Percentiles rank a stretch among this genome's conserved stretches.
phyloP scores from a whole-genome alignment of 106 monocot species.

The Amphibolis antarctica region DNA sequence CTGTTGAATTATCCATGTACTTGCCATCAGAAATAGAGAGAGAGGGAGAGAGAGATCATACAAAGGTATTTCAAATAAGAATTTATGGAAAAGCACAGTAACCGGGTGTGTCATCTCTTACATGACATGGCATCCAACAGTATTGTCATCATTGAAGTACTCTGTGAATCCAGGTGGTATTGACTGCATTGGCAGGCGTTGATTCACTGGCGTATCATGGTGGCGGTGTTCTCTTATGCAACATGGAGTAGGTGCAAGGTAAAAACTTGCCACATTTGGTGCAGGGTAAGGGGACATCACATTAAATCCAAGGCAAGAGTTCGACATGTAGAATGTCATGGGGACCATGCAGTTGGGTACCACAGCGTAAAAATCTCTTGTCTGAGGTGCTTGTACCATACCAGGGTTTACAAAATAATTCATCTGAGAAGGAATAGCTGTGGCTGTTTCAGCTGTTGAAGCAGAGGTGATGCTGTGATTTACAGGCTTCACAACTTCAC shows the following conservation, averaged over 20 bases:
- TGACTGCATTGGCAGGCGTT: slow-evolving; percentile 5
- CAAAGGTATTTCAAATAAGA: not conserved
- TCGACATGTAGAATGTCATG: slow-evolving; percentile 21
- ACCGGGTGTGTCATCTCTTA: not conserved
- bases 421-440: slow-evolving; percentile 27
- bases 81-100: not conserved
- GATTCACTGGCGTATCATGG: slow-evolving; percentile 12
- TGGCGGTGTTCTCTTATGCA: slow-evolving; percentile 13
- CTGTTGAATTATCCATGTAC: not conserved
- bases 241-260: slow-evolving; percentile 19
- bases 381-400: not conserved
- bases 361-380: slow-evolving; percentile 22
- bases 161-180: slow-evolving; percentile 27
- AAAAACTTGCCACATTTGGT: slow-evolving; percentile 4
- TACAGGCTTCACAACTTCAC: not conserved
- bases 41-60: not conserved
- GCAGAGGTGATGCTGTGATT: not conserved
- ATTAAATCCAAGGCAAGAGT: not conserved
- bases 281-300: not conserved
- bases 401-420: slow-evolving; percentile 19
- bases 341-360: slow-evolving; percentile 19
- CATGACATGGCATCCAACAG: slow-evolving; percentile 64
- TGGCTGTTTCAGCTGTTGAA: not conserved
- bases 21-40: too few species aligned
- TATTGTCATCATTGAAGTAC: slow-evolving; percentile 87